Conservation (phyloP, 176 grass and related monocot species). For the Aegilops bicornis region DNA sequence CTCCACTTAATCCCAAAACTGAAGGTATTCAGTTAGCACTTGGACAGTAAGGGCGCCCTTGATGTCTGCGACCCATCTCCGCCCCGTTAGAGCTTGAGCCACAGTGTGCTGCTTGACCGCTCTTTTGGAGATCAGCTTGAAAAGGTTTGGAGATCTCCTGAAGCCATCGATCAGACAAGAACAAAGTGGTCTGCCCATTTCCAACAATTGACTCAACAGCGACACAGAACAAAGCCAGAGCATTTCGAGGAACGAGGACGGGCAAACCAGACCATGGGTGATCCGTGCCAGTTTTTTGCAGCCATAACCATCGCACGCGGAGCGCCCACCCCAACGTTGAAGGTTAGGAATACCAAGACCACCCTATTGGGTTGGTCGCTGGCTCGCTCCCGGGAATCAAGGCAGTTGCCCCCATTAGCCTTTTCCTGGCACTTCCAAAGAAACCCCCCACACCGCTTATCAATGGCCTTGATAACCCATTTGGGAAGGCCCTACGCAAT, state of each 20-base stretch:
- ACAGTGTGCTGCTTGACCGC: background rate
- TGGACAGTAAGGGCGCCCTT: background rate
- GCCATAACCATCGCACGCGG: background rate
- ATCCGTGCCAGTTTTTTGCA: background rate
- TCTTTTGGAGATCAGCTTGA: background rate
- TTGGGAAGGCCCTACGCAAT: too few species aligned
- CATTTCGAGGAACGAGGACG: background rate
- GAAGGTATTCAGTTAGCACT: background rate
- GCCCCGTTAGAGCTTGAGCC: background rate
- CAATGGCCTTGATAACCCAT: too few species aligned
- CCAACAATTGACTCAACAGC: background rate
- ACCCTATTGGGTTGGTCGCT: background rate
- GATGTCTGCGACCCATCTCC: background rate
- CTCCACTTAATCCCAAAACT: background rate
- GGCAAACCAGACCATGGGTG: background rate
- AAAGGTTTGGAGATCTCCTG: background rate
- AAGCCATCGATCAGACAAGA: background rate
- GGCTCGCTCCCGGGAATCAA: background rate
- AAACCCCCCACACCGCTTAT: background rate
- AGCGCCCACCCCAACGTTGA: background rate
- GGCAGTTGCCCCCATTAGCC: background rate
- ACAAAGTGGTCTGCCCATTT: background rate
- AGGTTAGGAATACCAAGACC: background rate
- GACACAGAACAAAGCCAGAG: background rate
- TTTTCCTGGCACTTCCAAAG: background rate